Evolutionary conservation across 495 filamentous ascomycete species (phyloP).

Genomic region (Hypoxylon crocopeplum): DNA sequence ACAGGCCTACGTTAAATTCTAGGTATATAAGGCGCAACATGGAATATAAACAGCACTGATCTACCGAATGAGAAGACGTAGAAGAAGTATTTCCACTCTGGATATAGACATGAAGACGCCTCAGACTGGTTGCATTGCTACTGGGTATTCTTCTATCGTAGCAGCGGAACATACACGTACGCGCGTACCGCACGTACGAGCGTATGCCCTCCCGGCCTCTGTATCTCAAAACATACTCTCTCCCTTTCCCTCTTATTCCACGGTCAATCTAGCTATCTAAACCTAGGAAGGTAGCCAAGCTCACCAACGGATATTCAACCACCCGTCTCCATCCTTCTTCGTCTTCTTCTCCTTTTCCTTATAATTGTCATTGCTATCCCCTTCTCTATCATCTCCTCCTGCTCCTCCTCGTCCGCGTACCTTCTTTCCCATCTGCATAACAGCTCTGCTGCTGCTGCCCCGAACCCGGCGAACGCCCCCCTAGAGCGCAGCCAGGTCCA

Average conservation of each 20-base stretch:
- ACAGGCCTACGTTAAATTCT: too few relatives aligned
- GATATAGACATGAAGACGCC: background rate
- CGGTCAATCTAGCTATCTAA: background rate
- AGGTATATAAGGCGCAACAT: background rate
- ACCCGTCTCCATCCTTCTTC: constrained; percentile 11
- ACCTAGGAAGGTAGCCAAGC: background rate
- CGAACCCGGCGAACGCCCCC: background rate
- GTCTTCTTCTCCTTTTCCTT: background rate
- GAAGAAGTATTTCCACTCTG: background rate
- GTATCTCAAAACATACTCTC: too few relatives aligned
- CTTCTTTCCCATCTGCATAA: background rate
- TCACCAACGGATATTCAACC: constrained; percentile 25
- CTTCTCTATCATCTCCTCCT: background rate
- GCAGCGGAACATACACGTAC: background rate
- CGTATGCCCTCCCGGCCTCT: background rate
- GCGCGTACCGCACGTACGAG: background rate
- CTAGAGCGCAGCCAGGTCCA: constrained; percentile 71
- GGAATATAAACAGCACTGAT: background rate
- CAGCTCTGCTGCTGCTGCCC: background rate
- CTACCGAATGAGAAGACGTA: too few relatives aligned
- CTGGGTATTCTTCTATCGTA: constrained; percentile 18
- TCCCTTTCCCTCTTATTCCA: too few relatives aligned
- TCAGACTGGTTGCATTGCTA: constrained; percentile 7
- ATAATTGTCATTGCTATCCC: background rate
- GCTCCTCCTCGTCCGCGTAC: background rate